A percentile compares a stretch with the other conserved stretches of the same genome.
Evolutionary conservation across 306 rosid species (phyloP).

Genomic region (Castanea mollissima): DNA sequence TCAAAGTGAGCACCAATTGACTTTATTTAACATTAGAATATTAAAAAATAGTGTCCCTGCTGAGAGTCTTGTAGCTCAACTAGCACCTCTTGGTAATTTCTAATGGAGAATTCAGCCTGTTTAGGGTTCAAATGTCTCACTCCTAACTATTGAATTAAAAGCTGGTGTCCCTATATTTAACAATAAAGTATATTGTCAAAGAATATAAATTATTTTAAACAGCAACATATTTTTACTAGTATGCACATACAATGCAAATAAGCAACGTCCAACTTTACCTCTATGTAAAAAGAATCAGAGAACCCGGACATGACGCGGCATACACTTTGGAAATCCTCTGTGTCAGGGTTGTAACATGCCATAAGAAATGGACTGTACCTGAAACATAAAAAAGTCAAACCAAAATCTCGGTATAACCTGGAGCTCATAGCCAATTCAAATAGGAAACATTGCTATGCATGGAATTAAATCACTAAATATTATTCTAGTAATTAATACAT

Average conservation of each 20-base stretch:
- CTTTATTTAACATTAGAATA: background rate
- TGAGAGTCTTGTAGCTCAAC: background rate
- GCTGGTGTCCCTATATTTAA: background rate
- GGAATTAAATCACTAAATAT: background rate
- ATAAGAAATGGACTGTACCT: constrained; percentile 95
- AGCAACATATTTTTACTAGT: background rate
- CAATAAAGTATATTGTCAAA: background rate
- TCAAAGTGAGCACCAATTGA: background rate
- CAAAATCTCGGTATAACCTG: background rate
- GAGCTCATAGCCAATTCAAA: background rate
- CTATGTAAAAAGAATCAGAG: constrained; percentile 74
- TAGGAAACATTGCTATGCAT: background rate
- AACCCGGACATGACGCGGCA: constrained; percentile 98
- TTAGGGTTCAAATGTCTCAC: too few species aligned
- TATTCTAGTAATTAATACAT: background rate
- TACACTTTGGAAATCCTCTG: constrained; percentile 86
- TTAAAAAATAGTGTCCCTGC: background rate
- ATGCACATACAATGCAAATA: constrained; percentile 4
- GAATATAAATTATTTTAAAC: background rate
- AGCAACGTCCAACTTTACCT: constrained; percentile 43
- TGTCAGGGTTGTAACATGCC: constrained; percentile 90
- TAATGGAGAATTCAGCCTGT: too few species aligned
- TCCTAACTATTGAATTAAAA: background rate
- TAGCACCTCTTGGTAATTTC: background rate
- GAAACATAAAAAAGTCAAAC: constrained; percentile 30